Percentiles rank a stretch among this genome's conserved stretches.
These are phyloP conservation scores for Coriaria nepalensis DNA, from an alignment of 306 rosid genomes.

Conservation along the genomic window DNA sequence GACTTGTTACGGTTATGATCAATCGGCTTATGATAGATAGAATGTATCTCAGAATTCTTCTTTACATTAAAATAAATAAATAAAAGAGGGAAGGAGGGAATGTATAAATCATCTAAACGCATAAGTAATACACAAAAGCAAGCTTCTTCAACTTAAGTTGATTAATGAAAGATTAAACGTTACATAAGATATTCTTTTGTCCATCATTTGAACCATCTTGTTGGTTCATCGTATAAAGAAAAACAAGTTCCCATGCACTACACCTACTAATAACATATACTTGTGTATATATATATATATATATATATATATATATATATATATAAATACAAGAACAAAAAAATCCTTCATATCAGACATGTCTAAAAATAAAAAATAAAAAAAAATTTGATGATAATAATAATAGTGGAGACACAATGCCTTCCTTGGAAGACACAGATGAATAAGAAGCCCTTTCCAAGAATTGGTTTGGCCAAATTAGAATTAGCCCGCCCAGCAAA, in stretches of 20 bases:
- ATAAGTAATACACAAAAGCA: too few species aligned
- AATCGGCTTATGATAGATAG: too few species aligned
- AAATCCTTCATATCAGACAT: slow-evolving; percentile 18
- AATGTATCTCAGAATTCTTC: too few species aligned
- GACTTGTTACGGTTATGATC: too few species aligned
- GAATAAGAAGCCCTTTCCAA: too few species aligned
- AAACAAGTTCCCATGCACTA: slow-evolving; percentile 17
- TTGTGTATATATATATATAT: too few species aligned
- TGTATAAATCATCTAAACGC: too few species aligned
- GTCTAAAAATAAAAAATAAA: slow-evolving; percentile 1
- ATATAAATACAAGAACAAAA: slow-evolving; percentile 40
- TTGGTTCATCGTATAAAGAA: slow-evolving; percentile 35
- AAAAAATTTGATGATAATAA: slow-evolving; percentile 8
- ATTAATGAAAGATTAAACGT: slow-evolving; percentile 8
- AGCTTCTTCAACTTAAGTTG: background rate
- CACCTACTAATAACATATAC: slow-evolving; percentile 22
- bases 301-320: too few species aligned
- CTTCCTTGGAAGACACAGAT: background rate
- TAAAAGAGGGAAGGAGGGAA: too few species aligned
- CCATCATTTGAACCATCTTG: slow-evolving; percentile 31
- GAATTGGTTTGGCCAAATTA: too few species aligned
- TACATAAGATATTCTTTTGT: too few species aligned
- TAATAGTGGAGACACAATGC: slow-evolving; percentile 7
- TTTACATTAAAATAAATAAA: too few species aligned
- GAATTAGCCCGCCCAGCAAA: slow-evolving; percentile 1